These are phyloP conservation scores for Tricholoma bakamatsutake DNA, from an alignment of 768 basidiomycete genomes.

Conservation along the genomic window DNA sequence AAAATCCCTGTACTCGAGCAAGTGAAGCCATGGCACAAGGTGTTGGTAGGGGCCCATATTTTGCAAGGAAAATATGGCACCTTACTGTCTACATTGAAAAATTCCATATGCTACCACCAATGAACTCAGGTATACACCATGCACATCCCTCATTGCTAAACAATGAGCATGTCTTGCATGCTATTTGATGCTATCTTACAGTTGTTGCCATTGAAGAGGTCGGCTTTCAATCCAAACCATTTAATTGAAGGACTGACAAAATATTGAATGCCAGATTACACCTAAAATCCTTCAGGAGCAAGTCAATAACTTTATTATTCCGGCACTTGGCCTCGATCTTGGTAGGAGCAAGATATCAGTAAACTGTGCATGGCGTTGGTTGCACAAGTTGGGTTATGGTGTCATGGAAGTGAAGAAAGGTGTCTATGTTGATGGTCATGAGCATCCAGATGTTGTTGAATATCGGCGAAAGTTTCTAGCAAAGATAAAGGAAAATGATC, in stretches of 20 bases:
- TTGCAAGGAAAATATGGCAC: constrained; percentile 5
- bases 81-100: constrained; percentile 8
- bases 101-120: constrained; percentile 9
- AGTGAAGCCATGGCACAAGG: constrained; percentile 2
- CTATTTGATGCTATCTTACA: constrained; percentile 11
- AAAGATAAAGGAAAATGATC: too few species aligned
- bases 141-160: constrained; percentile 15
- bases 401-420: too few species aligned
- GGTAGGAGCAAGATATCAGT: too few species aligned
- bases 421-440: too few species aligned
- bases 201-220: constrained; percentile 8
- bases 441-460: too few species aligned
- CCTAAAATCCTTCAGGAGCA: not conserved
- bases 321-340: too few species aligned
- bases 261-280: not conserved
- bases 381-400: too few species aligned
- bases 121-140: constrained; percentile 13
- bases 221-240: not conserved
- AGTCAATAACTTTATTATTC: not conserved
- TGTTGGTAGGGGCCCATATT: constrained; percentile 12
- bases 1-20: constrained; percentile 3
- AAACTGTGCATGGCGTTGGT: too few species aligned
- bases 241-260: not conserved
- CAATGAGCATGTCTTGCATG: constrained; percentile 8
- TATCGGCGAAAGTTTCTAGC: too few species aligned